Evolutionary conservation across 805 yeast species (phyloP).

Genomic region (Cyberlindnera mrakii): DNA sequence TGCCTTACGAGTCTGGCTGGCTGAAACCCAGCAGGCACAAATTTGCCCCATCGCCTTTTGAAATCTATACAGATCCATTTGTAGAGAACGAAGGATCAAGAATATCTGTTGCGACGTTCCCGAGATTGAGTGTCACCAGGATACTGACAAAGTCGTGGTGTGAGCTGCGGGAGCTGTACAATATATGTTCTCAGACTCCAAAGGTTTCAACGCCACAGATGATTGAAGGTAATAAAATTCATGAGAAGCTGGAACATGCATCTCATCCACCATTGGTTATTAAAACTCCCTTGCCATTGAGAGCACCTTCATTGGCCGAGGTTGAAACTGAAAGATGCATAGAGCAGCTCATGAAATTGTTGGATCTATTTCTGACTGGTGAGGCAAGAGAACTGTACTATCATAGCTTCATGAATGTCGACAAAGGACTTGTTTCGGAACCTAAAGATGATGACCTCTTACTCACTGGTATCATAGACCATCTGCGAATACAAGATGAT

Average conservation of each 20-base stretch:
- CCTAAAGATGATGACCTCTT: constrained; percentile 30
- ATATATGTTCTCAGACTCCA: constrained; percentile 40
- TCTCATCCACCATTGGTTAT: constrained; percentile 31
- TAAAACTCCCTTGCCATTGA: not conserved
- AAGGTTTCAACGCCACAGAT: constrained; percentile 34
- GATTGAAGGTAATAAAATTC: constrained; percentile 41
- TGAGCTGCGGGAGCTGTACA: constrained; percentile 52
- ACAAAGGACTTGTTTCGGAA: constrained; percentile 7
- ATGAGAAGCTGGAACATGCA: constrained; percentile 40
- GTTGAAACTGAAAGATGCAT: constrained; percentile 31
- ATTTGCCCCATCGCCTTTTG: constrained; percentile 14
- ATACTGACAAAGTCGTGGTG: constrained; percentile 61
- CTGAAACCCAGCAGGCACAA: constrained; percentile 3
- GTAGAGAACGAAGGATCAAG: not conserved
- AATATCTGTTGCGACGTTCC: constrained; percentile 9
- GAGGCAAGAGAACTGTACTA: constrained; percentile 58
- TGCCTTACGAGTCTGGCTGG: constrained; percentile 6
- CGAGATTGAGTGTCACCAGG: constrained; percentile 53
- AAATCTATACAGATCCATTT: constrained; percentile 5
- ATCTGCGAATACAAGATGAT: constrained; percentile 21
- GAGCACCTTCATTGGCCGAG: constrained; percentile 9
- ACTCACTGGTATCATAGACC: constrained; percentile 63
- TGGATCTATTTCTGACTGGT: constrained; percentile 37
- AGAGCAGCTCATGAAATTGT: constrained; percentile 36
- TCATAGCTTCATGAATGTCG: constrained; percentile 24